Evolutionary conservation across 306 rosid genomes (phyloP).

Genomic region (Cicer chorassanicum): DNA sequence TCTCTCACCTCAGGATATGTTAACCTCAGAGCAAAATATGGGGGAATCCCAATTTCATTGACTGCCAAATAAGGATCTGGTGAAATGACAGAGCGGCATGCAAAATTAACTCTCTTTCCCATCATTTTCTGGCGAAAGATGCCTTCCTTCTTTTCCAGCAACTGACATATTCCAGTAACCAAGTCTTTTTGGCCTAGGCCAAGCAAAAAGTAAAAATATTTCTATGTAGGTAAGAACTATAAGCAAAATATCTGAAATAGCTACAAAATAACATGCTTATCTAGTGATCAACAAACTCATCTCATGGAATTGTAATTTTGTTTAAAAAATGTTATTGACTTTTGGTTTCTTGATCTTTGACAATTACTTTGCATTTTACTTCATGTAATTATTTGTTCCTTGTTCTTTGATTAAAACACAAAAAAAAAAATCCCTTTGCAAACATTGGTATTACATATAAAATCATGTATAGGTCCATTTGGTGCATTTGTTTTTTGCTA

Average conservation of each 20-base stretch:
- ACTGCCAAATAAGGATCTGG: conserved; percentile 98
- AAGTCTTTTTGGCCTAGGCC: conserved; percentile 62
- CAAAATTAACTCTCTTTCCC: conserved; percentile 98
- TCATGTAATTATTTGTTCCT: conserved; percentile 19
- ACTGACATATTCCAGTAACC: conserved; percentile 78
- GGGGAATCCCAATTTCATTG: conserved; percentile 99
- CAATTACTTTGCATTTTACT: not conserved
- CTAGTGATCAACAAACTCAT: conserved; percentile 2
- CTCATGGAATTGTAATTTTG: conserved; percentile 3
- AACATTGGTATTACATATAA: not conserved
- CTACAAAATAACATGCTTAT: not conserved
- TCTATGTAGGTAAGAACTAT: conserved; percentile 9
- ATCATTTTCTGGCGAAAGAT: conserved; percentile 98
- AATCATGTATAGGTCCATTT: conserved; percentile 8
- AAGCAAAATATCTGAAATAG: conserved; percentile 27
- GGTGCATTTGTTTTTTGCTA: conserved; percentile 28
- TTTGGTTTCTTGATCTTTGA: not conserved
- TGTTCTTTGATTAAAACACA: conserved; percentile 6
- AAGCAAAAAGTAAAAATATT: conserved; percentile 42
- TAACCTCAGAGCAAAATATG: conserved; percentile 79
- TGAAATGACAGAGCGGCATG: conserved; percentile 97
- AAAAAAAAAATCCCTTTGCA: not conserved
- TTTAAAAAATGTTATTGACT: not conserved
- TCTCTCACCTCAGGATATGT: conserved; percentile 89
- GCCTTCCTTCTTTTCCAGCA: conserved; percentile 97